A percentile compares a stretch with the other conserved stretches of the same genome.
Evolutionary conservation across 495 filamentous ascomycete genomes (phyloP).

Genomic region (Xylaria palmicola): DNA sequence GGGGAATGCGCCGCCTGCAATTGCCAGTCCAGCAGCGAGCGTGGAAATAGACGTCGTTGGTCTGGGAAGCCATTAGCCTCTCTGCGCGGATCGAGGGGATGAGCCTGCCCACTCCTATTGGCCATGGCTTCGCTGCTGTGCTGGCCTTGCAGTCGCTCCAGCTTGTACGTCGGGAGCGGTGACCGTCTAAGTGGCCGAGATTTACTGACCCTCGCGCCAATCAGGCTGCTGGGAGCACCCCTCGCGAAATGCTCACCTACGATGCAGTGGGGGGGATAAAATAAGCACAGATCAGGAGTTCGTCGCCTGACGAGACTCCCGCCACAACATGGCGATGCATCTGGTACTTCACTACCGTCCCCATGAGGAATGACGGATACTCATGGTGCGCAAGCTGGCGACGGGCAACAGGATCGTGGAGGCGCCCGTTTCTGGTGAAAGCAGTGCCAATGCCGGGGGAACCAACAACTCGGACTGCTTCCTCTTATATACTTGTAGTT

Average conservation of each 20-base stretch:
- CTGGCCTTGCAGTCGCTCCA: conserved; percentile 23
- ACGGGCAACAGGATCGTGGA: background rate
- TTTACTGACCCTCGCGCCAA: conserved; percentile 32
- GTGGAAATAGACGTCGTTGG: conserved; percentile 22
- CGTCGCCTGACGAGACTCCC: conserved; percentile 32
- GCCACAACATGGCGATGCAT: conserved; percentile 23
- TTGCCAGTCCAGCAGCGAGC: background rate
- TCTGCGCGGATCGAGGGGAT: conserved; percentile 7
- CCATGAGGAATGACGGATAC: background rate
- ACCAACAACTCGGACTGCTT: background rate
- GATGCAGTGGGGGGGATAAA: conserved; percentile 27
- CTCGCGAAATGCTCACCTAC: conserved; percentile 22
- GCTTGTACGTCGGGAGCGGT: conserved; percentile 24
- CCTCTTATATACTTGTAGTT: conserved; percentile 23
- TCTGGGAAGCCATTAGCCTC: conserved; percentile 25
- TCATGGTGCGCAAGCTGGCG: background rate
- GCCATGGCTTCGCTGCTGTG: conserved; percentile 22
- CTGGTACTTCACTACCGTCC: conserved; percentile 4
- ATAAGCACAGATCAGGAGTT: conserved; percentile 41
- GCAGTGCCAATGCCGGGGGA: conserved; percentile 1
- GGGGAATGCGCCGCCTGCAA: background rate
- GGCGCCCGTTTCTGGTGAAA: background rate
- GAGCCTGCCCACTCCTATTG: conserved; percentile 25
- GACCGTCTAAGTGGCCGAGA: conserved; percentile 30
- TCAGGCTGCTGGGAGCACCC: conserved; percentile 26